These are phyloP conservation scores for Apiospora aurea DNA, from an alignment of 2,329 filamentous ascomycete species.

Conservation along the genomic window DNA sequence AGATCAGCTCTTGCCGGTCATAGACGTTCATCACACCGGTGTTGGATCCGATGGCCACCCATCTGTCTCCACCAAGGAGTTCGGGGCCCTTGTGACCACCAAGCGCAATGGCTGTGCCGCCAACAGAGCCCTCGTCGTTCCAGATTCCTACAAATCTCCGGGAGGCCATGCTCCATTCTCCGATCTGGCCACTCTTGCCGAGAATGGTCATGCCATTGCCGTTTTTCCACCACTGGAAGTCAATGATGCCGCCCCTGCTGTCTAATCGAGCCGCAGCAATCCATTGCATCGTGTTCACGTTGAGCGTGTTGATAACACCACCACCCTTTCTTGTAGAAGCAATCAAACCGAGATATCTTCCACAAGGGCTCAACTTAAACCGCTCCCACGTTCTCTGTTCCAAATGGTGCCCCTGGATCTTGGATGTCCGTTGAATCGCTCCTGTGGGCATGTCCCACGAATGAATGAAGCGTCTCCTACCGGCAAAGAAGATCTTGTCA, in stretches of 20 bases:
- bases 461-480: slow-evolving; percentile 90
- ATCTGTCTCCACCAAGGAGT: slow-evolving; percentile 78
- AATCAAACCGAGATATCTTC: slow-evolving; percentile 82
- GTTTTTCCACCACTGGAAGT: slow-evolving; percentile 52
- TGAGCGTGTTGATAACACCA: slow-evolving; percentile 86
- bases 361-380: slow-evolving; percentile 87
- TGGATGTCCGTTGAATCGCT: slow-evolving; percentile 79
- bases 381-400: slow-evolving; percentile 92
- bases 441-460: slow-evolving; percentile 89
- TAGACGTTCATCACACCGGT: slow-evolving; percentile 94
- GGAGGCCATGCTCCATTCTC: slow-evolving; percentile 80
- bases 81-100: slow-evolving; percentile 71
- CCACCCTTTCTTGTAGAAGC: slow-evolving; percentile 85
- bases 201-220: slow-evolving; percentile 83
- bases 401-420: slow-evolving; percentile 76
- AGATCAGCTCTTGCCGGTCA: slow-evolving; percentile 74
- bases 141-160: slow-evolving; percentile 80
- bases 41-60: slow-evolving; percentile 86
- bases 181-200: slow-evolving; percentile 87
- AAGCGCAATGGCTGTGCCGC: slow-evolving; percentile 81
- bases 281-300: slow-evolving; percentile 85
- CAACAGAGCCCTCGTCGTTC: slow-evolving; percentile 89
- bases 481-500: slow-evolving; percentile 85
- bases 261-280: slow-evolving; percentile 82
- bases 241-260: slow-evolving; percentile 78